These are phyloP conservation scores for Ogataea populi-albae DNA, from an alignment of 805 yeast genomes.

Conservation along the genomic window DNA sequence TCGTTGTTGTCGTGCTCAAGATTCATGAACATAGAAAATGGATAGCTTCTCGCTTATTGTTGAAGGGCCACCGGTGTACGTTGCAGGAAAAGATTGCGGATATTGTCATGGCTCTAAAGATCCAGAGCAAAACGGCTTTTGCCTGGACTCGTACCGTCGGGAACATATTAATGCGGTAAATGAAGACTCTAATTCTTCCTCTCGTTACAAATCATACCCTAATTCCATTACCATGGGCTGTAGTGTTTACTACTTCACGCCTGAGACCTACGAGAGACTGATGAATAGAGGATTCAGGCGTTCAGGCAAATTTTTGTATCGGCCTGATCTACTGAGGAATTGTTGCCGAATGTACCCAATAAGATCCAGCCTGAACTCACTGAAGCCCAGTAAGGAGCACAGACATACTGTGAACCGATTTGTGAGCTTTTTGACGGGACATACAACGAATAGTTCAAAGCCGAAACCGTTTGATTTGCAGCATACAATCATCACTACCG, in stretches of 20 bases:
- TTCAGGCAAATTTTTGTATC: conserved; percentile 59
- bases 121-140: conserved; percentile 31
- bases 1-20: no score
- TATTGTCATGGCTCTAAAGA: conserved; percentile 57
- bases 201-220: conserved; percentile 18
- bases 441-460: conserved; percentile 3
- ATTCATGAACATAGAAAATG: no score
- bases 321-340: conserved; percentile 63
- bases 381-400: conserved; percentile 61
- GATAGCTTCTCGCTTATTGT: conserved; percentile 17
- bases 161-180: conserved; percentile 7
- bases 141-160: conserved; percentile 34
- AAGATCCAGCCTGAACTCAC: conserved; percentile 48
- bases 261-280: conserved; percentile 56
- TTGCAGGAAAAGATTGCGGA: conserved; percentile 57
- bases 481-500: conserved; percentile 14
- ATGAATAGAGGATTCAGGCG: conserved; percentile 77
- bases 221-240: conserved; percentile 27
- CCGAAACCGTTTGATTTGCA: conserved; percentile 17
- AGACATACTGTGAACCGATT: conserved; percentile 65
- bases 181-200: neutral
- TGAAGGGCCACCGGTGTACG: conserved; percentile 31
- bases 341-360: conserved; percentile 84
- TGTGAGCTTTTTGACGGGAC: conserved; percentile 35
- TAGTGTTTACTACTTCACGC: conserved; percentile 27